Evolutionary conservation across 352 stramenopile species (phyloP).

Genomic region (Phytophthora cactorum): DNA sequence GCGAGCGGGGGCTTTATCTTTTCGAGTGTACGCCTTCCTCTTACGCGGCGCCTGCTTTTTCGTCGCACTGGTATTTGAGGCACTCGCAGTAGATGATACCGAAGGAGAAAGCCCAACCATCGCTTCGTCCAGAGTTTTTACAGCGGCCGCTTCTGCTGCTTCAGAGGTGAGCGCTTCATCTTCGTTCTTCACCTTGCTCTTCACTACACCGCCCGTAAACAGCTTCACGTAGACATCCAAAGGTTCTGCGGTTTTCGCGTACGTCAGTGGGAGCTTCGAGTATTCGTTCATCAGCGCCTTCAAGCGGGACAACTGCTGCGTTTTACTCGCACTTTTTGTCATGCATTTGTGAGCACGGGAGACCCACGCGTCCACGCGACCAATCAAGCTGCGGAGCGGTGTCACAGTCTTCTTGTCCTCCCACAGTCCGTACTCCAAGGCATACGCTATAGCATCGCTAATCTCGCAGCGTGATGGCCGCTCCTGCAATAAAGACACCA

Average conservation of each 20-base stretch:
- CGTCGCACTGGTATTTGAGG: slow-evolving; percentile 1
- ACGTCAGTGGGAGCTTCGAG: slow-evolving; percentile 87
- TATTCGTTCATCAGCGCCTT: slow-evolving; percentile 89
- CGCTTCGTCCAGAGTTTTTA: slow-evolving; percentile 45
- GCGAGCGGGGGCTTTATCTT: slow-evolving; percentile 51
- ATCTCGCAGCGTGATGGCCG: slow-evolving; percentile 70
- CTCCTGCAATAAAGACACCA: slow-evolving; percentile 79
- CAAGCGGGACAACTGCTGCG: slow-evolving; percentile 64
- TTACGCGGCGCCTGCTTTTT: slow-evolving; percentile 63
- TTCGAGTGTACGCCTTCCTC: slow-evolving; percentile 70
- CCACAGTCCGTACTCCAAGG: slow-evolving; percentile 64
- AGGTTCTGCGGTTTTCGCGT: slow-evolving; percentile 34
- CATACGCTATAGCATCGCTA: slow-evolving; percentile 67
- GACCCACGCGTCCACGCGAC: slow-evolving; percentile 83
- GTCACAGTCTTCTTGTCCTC: slow-evolving; percentile 75
- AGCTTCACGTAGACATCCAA: slow-evolving; percentile 51
- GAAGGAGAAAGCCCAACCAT: slow-evolving; percentile 45
- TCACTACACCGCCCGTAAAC: slow-evolving; percentile 17
- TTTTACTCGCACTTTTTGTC: slow-evolving; percentile 60
- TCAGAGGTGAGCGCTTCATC: slow-evolving; percentile 32
- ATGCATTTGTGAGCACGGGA: slow-evolving; percentile 80
- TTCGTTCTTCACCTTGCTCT: slow-evolving; percentile 25
- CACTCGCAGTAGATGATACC: slow-evolving; percentile 17
- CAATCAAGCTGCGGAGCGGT: slow-evolving; percentile 74
- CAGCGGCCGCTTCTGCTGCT: slow-evolving; percentile 34